Base-by-base conservation (phyloP, 176 grass and related monocot species). In the Eremochloa ophiuroides region DNA sequence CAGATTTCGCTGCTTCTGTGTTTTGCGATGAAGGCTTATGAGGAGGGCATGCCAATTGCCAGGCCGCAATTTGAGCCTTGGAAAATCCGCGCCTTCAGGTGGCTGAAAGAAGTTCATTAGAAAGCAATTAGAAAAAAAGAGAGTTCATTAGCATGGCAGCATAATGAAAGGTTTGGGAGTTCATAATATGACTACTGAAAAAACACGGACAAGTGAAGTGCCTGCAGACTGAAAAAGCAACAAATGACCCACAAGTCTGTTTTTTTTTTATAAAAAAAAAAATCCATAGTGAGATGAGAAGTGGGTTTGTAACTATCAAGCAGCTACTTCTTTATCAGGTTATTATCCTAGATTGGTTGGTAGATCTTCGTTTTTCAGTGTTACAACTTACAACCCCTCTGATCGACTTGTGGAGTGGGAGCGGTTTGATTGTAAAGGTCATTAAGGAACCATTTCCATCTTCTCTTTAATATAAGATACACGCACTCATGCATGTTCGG, bases 41-140 rank as follows among this genome's bases (percentile, higher is more conserved):
- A 73, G 25, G 66, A 72, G 2, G 73, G 74, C 80, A 66, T 66
- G 65, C 26, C 56, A 27, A 71, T 71, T 64, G 66, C 56, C 43
- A 71, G 41, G 41, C 66, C 66, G 0, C 65, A 73, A 18, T 88
- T 88, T 43, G 58, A 34, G 10, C 66, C 42, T 2, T 62, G 23
- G 74, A 88, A 43, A 14, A 78, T 78, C 34, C 27, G 26, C 2
- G 20, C 66, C 65, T 88, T 88, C 7, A 88, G 43, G 41, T 88
- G 86, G 27, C 86, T 88, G 74, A n/a, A 83, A 82, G 27, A 69
- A 46, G 26, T 71, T 64, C 18, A 14, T 71, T 35, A 5, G 13
- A 71, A 72, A 82, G 15, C 14, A 42, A 12, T 82, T 69, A 62
- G 23, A 30, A 35, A 33, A 3, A 60, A 67, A 59, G n/a, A 23